Evolutionary conservation across 225 moss, liverwort and hornwort species (phyloP), one percentile per base, ranked within the genome.

Genomic region (Bryoerythrophyllum caledonicum): DNA sequence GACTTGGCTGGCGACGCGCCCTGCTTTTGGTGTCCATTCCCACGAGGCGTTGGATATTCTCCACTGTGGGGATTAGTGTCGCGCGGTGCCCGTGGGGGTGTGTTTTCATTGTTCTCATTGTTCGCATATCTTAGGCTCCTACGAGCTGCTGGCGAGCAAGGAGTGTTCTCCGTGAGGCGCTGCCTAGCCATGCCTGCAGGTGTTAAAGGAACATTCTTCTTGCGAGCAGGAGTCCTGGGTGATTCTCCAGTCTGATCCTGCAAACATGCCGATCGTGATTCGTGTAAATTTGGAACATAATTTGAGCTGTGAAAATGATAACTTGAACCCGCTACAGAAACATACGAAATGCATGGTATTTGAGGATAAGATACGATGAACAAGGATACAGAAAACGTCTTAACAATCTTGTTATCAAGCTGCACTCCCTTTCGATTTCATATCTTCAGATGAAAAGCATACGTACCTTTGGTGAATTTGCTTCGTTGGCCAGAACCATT

Each of bases 31-130:
- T 86, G 87, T 19, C 83, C 88, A 54, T 75, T 86, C 10, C 79
- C 86, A 44, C 87, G 90, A 65, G 96, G 86, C 6, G 92, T 83
- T 72, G 20, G 72, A 58, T 72, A 68, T 27, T 89, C 86, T 52
- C 34, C 72, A 49, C 61, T 76, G 8, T 71, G 75, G 4, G 65
- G 76, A 27, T 72, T 77, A 41, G 77, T 88, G 12, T 96, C 94
- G 30, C 90, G 88, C 37, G 74, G 81, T 58, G 72, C 81, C 21
- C 89, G 85, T 5, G 99, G 99, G 51, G 99, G 99, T 35, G 93
- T 93, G 62, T 99, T 99, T 59, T 99, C 99, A 59, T 91, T 95
- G 84, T 99, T 95, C 77, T 99, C 99, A 65, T 55, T 71, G 59
- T 78, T 79, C 37, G 60, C 32, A 48, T 76, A 87, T 58, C 87